Conservation (phyloP, 768 basidiomycete species). For the Lactarius psammicola region DNA sequence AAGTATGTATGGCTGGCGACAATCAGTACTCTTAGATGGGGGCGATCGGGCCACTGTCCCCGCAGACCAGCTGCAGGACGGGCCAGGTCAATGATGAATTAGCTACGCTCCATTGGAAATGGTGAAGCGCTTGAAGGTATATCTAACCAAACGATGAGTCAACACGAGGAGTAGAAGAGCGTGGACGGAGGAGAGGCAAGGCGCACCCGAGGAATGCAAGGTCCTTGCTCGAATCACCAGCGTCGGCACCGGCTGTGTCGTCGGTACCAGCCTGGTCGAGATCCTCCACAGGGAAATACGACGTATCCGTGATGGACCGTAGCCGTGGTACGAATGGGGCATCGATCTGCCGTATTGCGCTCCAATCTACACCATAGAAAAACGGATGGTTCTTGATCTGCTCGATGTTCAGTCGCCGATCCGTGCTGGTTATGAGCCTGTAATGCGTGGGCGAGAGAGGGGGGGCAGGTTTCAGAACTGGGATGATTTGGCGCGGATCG, state of each 20-base stretch:
- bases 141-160: conserved; percentile 42
- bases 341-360: conserved; percentile 80
- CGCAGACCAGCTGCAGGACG: conserved; percentile 27
- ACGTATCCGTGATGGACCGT: conserved; percentile 90
- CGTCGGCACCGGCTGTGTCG: conserved; percentile 42
- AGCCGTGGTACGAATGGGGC: conserved; percentile 96
- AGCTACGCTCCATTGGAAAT: conserved; percentile 56
- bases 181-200: background rate
- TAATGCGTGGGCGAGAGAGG: background rate
- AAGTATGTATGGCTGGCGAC: conserved; percentile 20
- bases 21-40: conserved; percentile 22
- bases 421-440: conserved; percentile 82
- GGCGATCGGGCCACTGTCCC: conserved; percentile 15
- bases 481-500: background rate
- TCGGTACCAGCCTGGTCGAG: conserved; percentile 67
- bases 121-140: conserved; percentile 77
- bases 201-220: conserved; percentile 57
- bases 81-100: conserved; percentile 27
- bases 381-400: conserved; percentile 91
- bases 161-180: background rate
- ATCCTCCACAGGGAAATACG: conserved; percentile 97
- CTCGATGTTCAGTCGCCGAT: conserved; percentile 74
- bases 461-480: conserved; percentile 10
- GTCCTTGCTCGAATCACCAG: conserved; percentile 49
- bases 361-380: conserved; percentile 97